These are phyloP conservation scores for Kwoniella botswanensis DNA, from an alignment of 768 basidiomycete species.

Conservation along the genomic window DNA sequence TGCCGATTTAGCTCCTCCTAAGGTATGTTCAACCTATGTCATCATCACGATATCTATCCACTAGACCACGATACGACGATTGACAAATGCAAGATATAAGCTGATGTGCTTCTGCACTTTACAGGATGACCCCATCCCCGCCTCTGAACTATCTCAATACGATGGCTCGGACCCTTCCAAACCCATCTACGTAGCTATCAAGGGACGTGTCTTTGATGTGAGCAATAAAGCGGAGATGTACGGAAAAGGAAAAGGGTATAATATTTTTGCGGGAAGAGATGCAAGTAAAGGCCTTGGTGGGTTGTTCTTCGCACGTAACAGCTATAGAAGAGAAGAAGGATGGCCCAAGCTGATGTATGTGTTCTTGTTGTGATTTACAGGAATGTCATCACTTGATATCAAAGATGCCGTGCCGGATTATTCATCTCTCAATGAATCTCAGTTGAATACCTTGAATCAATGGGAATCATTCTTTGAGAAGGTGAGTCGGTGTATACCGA, in stretches of 20 bases:
- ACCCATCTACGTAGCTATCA: conserved; percentile 91
- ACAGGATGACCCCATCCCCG: conserved; percentile 76
- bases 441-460: conserved; percentile 79
- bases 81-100: not conserved
- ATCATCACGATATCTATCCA: not conserved
- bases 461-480: conserved; percentile 88
- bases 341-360: no score
- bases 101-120: not conserved
- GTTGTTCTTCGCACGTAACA: conserved; percentile 12
- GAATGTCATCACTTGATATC: conserved; percentile 81
- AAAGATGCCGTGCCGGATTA: conserved; percentile 90
- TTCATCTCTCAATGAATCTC: conserved; percentile 71
- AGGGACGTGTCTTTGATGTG: conserved; percentile 93
- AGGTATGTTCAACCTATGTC: conserved; percentile 32
- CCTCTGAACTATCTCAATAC: conserved; percentile 69
- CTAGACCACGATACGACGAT: no score
- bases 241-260: conserved; percentile 68
- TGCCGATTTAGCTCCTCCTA: conserved; percentile 48
- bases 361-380: conserved; percentile 15
- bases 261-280: conserved; percentile 90
- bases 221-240: conserved; percentile 84
- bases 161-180: conserved; percentile 70
- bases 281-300: conserved; percentile 78
- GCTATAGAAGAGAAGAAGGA: not conserved
- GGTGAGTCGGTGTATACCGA: conserved; percentile 58